phyloP scores from a whole-genome alignment of 2,329 filamentous ascomycete genomes.

The Didymella lethalis region DNA sequence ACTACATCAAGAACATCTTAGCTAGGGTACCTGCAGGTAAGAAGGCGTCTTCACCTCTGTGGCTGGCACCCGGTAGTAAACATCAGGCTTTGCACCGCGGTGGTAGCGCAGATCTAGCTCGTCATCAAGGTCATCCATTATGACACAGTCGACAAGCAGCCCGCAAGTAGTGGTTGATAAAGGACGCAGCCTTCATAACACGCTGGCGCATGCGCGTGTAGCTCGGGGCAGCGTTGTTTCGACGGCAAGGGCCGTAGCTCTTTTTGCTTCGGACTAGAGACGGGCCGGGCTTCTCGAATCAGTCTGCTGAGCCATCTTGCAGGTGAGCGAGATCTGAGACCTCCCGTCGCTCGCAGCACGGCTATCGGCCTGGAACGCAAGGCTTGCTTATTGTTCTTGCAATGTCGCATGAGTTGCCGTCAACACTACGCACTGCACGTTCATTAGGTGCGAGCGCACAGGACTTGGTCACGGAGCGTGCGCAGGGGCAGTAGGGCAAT shows the following conservation, averaged over 20 bases:
- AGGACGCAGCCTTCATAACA: slow-evolving; percentile 15
- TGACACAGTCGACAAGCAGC: slow-evolving; percentile 6
- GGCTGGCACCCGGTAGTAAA: slow-evolving; percentile 44
- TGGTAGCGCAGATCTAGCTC: slow-evolving; percentile 44
- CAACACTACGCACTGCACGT: slow-evolving; percentile 2
- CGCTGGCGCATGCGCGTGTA: slow-evolving; percentile 11
- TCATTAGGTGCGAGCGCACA: slow-evolving; percentile 15
- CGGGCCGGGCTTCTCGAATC: background rate
- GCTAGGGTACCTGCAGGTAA: slow-evolving; percentile 13
- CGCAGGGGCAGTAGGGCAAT: slow-evolving; percentile 10
- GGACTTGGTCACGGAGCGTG: slow-evolving; percentile 8
- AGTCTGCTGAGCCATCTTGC: background rate
- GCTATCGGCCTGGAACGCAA: slow-evolving; percentile 9
- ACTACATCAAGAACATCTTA: slow-evolving; percentile 32
- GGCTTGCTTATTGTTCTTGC: slow-evolving; percentile 2
- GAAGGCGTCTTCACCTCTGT: slow-evolving; percentile 33
- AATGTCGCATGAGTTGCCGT: slow-evolving; percentile 14
- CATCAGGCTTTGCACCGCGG: slow-evolving; percentile 39
- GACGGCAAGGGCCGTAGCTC: slow-evolving; percentile 4
- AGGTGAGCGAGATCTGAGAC: slow-evolving; percentile 2
- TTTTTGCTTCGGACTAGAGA: background rate
- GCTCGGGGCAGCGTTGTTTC: slow-evolving; percentile 11
- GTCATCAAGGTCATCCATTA: slow-evolving; percentile 45
- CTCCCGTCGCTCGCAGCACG: background rate
- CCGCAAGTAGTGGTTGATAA: slow-evolving; percentile 7